Evolutionary conservation across 352 stramenopile genomes (phyloP), one percentile per base, ranked within the genome.

Genomic region (Pythium vanterpoolii): DNA sequence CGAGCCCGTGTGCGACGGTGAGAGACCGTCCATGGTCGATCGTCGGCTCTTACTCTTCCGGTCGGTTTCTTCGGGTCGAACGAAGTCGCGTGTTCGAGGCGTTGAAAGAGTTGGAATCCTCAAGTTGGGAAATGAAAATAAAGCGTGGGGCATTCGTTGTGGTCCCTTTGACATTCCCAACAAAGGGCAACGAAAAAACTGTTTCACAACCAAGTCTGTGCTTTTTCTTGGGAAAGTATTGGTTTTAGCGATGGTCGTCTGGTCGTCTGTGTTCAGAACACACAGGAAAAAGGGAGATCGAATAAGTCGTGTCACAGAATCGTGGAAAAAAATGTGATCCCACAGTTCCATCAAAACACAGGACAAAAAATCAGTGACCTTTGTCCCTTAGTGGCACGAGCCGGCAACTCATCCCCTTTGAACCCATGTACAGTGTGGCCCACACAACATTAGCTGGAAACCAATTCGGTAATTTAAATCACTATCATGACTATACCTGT

Each of bases 1-100:
- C 23, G 60, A 68, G 28, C 44, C 53, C 4, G 60, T 62, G 24
- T 52, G 39, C 1, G 60, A 68, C 11, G 60, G 60, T 16, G 60
- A 62, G 18, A 62, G 19, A 18, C 34, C 33, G 18, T 36, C 10
- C 40, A 38, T 46, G 26, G 23, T 59, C 19, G 19, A 53, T 58
- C 23, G 6, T 43, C 38, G 6, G 38, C 18, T 18, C 38, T 43
- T 43, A 6, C 2, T 46, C 5, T 24, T 46, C n/a, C n/a, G 4
- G n/a, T 46, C 21, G 40, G 39, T 45, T 45, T 23, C 18, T 45
- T 45, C 18, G 18, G 10, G 34, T 42, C 19, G 34, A 18, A 42
- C 8, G 10, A 5, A 42, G 11, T n/a, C n/a, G n/a, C n/a, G 16
- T 18, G 33, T 38, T 14, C 33, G 33, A 38, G 33, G 11, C 10